Percentiles rank a stretch among this genome's conserved stretches.
phyloP scores from a whole-genome alignment of 129 eudicot species.

The Lonicera japonica region DNA sequence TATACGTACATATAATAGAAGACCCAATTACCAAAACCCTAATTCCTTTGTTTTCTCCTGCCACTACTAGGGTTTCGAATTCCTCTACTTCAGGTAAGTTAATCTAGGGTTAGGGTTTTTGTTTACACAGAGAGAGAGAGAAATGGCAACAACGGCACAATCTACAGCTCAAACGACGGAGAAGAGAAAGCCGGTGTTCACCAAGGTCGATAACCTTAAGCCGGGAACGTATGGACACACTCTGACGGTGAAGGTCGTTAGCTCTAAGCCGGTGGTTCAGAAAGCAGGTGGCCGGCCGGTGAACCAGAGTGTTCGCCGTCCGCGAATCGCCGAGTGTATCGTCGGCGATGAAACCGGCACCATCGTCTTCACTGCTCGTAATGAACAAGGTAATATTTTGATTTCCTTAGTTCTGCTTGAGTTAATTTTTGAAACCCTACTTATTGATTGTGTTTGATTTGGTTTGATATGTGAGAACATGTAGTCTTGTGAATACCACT shows the following conservation, averaged over 20 bases:
- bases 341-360: slow-evolving; percentile 37
- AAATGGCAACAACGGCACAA: not conserved
- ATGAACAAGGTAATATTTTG: slow-evolving; percentile 33
- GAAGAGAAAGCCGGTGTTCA: slow-evolving; percentile 44
- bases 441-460: not conserved
- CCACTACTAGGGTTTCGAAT: no score
- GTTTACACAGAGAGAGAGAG: no score
- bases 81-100: not conserved
- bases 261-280: slow-evolving; percentile 26
- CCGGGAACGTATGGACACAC: slow-evolving; percentile 37
- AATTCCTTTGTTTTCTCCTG: not conserved
- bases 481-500: not conserved
- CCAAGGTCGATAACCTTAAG: slow-evolving; percentile 30
- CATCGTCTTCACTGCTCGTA: slow-evolving; percentile 40
- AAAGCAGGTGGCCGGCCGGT: slow-evolving; percentile 11
- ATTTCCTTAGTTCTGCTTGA: not conserved
- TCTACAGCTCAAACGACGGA: slow-evolving; percentile 10
- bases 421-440: not conserved
- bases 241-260: slow-evolving; percentile 32
- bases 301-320: slow-evolving; percentile 13
- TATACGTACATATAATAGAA: no score
- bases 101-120: slow-evolving; percentile 17
- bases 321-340: slow-evolving; percentile 37
- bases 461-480: not conserved
- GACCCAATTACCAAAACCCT: not conserved